Evolutionary conservation across 2,329 filamentous ascomycete species (phyloP), one percentile per base, ranked within the genome.

Genomic region (Celoporthe dispersa): DNA sequence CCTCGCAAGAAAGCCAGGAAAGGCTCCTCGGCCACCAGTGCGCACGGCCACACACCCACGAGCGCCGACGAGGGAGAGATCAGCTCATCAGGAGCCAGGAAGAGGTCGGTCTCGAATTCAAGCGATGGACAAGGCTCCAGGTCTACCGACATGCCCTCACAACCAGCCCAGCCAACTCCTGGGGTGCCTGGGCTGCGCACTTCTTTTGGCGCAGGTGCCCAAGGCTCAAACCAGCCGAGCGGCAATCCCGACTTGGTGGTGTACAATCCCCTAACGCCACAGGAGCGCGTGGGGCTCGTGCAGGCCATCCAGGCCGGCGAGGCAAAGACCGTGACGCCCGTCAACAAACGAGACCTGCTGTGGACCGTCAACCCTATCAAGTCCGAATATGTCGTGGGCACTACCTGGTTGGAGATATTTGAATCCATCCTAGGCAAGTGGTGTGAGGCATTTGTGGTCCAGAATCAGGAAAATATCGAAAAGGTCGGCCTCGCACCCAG

Each of bases 161-260:
- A 68, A 65, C 57, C 25, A 57, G 64, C 72, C 28, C 72, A 71
- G n/a, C 57, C 44, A 53, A 28, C 55, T 37, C 78, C 66, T 14
- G 76, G 76, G n/a, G 73, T 78, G 31, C 74, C 64, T 37, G 70
- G 66, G 60, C 37, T 72, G 31, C 69, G 71, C n/a, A 72, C 68
- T 48, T 72, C 72, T 37, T 68, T 73, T 51, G 71, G 68, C 14
- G 35, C 55, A 25, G 41, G 25, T 28, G 19, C 48, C 19, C n/a
- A 68, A 60, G 33, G 44, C 31, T 48, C 63, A 22, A 57, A 19
- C 28, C 41, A 48, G 44, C 44, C 11, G 48, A 31, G 12, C 25
- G 41, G 33, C 22, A 5, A 63, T 39, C 11, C 31, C 25, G 33
- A 33, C 35, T 37, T 66, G 31, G 22, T 57, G 35, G 19, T 60